These are phyloP conservation scores for Puccinia horiana DNA, from an alignment of 1,284 basidiomycete species.

Conservation along the genomic window DNA sequence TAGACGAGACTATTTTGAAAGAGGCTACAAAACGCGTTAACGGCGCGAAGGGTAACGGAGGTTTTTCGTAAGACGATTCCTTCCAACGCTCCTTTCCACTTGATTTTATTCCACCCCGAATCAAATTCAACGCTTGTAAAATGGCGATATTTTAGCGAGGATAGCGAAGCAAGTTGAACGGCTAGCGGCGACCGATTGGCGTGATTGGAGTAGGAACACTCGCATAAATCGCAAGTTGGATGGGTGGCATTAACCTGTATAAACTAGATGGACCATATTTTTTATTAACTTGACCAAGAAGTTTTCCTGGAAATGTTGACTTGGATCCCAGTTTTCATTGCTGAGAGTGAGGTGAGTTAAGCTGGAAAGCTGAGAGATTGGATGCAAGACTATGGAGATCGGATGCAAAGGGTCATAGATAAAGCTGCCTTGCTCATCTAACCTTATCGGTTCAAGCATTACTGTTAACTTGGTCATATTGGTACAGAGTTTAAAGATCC, in stretches of 20 bases:
- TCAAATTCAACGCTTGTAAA: not conserved
- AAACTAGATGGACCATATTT: not conserved
- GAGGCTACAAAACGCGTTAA: not conserved
- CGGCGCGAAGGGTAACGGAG: not conserved
- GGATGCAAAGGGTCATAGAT: not conserved
- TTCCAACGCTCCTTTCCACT: not conserved
- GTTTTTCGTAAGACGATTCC: not conserved
- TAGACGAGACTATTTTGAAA: not conserved
- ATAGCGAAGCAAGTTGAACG: not conserved
- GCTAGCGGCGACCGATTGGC: not conserved
- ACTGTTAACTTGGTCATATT: not conserved
- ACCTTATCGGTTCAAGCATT: not conserved
- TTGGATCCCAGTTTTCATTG: not conserved
- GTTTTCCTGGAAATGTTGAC: not conserved
- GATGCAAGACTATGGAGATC: not conserved
- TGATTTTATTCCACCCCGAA: not conserved
- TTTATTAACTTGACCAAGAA: not conserved
- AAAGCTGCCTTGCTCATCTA: not conserved
- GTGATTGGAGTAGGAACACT: too few species aligned
- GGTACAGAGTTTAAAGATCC: not conserved
- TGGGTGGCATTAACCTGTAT: not conserved
- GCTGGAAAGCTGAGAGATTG: constrained; percentile 14
- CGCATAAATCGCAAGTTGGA: constrained; percentile 11
- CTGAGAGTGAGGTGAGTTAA: not conserved
- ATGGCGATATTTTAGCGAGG: not conserved